Evolutionary conservation across 495 filamentous ascomycete species (phyloP).

Genomic region (Penicillium salamii): DNA sequence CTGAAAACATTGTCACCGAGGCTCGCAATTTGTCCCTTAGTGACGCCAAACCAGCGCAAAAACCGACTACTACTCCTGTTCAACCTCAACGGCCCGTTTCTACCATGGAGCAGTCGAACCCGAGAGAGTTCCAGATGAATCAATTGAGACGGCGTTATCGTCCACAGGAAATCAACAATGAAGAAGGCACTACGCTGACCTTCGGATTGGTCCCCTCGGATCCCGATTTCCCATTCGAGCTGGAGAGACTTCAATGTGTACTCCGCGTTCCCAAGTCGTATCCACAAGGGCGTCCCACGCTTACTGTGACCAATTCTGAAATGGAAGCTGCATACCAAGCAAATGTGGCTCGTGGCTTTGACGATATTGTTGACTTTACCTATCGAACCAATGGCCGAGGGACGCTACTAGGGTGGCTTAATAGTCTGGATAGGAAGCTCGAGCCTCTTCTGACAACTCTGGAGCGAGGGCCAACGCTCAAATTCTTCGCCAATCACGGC

Average conservation of each 20-base stretch:
- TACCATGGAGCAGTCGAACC: constrained; percentile 61
- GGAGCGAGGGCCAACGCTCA: constrained; percentile 75
- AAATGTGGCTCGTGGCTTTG: constrained; percentile 80
- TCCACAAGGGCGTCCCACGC: constrained; percentile 53
- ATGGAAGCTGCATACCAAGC: constrained; percentile 77
- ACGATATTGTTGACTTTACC: constrained; percentile 55
- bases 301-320: constrained; percentile 70
- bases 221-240: constrained; percentile 80
- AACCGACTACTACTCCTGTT: constrained; percentile 11
- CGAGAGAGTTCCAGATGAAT: constrained; percentile 71
- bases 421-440: constrained; percentile 70
- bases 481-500: constrained; percentile 62
- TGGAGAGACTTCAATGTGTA: constrained; percentile 67
- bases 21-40: constrained; percentile 12
- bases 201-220: constrained; percentile 77
- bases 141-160: constrained; percentile 72
- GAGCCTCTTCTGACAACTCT: constrained; percentile 69
- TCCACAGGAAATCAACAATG: constrained; percentile 53
- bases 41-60: constrained; percentile 8
- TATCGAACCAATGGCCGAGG: constrained; percentile 46
- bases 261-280: constrained; percentile 67
- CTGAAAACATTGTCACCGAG: constrained; percentile 2
- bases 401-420: constrained; percentile 67
- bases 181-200: constrained; percentile 52
- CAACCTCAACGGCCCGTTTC: constrained; percentile 62